Evolutionary conservation across 1,139 yeast genomes (phyloP), one percentile per base, ranked within the genome.

Genomic region (Hemisphaericaspora xylanilytica): DNA sequence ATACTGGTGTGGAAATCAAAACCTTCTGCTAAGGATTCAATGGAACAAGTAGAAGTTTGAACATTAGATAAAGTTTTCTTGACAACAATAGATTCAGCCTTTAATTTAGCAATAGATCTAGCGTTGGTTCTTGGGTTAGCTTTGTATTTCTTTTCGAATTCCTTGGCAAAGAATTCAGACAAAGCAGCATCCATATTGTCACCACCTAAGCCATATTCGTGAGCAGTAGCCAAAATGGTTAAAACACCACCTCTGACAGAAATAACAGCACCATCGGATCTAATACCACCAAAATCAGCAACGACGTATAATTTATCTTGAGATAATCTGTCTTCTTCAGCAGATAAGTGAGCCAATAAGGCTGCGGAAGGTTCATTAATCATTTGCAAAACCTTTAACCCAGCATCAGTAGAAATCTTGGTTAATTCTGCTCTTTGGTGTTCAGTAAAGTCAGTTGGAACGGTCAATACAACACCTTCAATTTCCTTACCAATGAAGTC

Each of bases 351-450:
- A 6, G 97, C 90, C 52, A 92, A 74, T 48, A 92, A 72, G 37
- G 97, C 96, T 47, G 97, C 87, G 45, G 90, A 75, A 50, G 97
- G 97, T 69, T 92, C 99, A 62, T 85, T 83, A 61, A 92, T 85
- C 56, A 87, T 75, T 73, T 92, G 98, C 56, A 85, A 72, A 44
- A 90, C 85, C 51, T 81, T 78, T 52, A 94, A 69, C 32, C 88
- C 95, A 36, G 95, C 89, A 35, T 72, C 76, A 45, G 70, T 70
- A 45, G 95, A 79, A 47, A 86, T 76, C 49, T 69, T 70, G 44
- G 70, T 64, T 51, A 92, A 70, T 45, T 80, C 83, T 44, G 68
- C 65, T 61, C 82, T 82, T 68, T 90, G 96, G 44, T 65, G 74
- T 38, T 79, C 85, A 41, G 81, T 67, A 73, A 86, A 90, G 61